Conservation (phyloP, 2,329 filamentous ascomycete species). For the Neophaeococcomyces mojaviensis region DNA sequence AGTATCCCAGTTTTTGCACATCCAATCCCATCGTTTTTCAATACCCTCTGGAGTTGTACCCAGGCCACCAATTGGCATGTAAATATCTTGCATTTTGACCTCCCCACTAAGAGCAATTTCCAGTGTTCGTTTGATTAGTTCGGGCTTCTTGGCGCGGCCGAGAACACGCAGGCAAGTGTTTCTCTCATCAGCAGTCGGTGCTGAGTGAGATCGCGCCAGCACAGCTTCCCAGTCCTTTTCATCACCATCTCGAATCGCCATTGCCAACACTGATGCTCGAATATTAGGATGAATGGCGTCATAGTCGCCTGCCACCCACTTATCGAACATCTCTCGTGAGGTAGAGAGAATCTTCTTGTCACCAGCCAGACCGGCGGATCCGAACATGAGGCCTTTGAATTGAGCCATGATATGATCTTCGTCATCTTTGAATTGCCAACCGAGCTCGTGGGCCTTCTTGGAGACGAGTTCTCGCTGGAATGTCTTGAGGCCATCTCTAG, state of each 20-base stretch:
- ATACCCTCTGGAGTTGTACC: slow-evolving; percentile 71
- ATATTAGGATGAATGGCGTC: slow-evolving; percentile 87
- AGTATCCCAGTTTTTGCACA: slow-evolving; percentile 82
- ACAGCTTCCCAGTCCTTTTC: slow-evolving; percentile 78
- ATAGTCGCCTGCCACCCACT: slow-evolving; percentile 71
- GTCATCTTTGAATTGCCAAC: slow-evolving; percentile 76
- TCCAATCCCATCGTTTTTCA: slow-evolving; percentile 71
- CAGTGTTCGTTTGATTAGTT: slow-evolving; percentile 75
- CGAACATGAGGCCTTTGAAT: slow-evolving; percentile 89
- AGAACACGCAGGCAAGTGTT: slow-evolving; percentile 82
- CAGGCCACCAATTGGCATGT: slow-evolving; percentile 75
- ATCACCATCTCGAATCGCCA: slow-evolving; percentile 75
- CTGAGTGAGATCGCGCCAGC: slow-evolving; percentile 65
- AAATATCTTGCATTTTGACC: slow-evolving; percentile 91
- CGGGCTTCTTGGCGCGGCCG: slow-evolving; percentile 68
- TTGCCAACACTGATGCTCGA: slow-evolving; percentile 75
- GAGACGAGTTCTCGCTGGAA: slow-evolving; percentile 75
- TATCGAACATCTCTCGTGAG: slow-evolving; percentile 82
- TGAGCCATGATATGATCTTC: slow-evolving; percentile 90
- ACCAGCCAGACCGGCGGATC: slow-evolving; percentile 69
- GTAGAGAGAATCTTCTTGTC: slow-evolving; percentile 72
- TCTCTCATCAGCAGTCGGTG: slow-evolving; percentile 75
- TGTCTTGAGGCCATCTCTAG: slow-evolving; percentile 66
- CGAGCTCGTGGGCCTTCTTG: slow-evolving; percentile 73
- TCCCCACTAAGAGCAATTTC: slow-evolving; percentile 67